phyloP scores from a whole-genome alignment of 768 basidiomycete species.

The Polyporus arcularius region DNA sequence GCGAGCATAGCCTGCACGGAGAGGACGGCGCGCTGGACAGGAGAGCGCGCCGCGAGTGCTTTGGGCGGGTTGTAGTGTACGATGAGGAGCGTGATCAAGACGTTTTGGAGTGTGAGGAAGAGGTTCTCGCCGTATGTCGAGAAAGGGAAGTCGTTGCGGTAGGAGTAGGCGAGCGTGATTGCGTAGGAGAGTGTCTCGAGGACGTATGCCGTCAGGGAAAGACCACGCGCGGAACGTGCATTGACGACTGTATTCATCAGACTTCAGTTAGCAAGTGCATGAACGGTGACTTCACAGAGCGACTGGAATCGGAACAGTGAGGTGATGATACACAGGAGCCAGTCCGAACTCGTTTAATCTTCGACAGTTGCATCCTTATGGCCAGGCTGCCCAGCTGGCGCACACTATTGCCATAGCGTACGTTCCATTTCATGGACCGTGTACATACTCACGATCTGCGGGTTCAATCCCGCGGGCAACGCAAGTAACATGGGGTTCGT shows the following conservation, averaged over 20 bases:
- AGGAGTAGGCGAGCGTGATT: conserved; percentile 87
- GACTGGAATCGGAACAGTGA: background rate
- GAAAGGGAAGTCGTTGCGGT: conserved; percentile 86
- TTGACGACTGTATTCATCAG: conserved; percentile 54
- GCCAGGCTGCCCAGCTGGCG: too few relatives aligned
- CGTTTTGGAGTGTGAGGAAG: conserved; percentile 89
- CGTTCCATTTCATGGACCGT: too few relatives aligned
- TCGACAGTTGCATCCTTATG: too few relatives aligned
- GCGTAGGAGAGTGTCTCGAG: conserved; percentile 92
- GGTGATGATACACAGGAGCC: background rate
- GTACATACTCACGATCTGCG: too few relatives aligned
- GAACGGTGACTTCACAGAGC: too few relatives aligned
- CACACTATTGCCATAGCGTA: too few relatives aligned
- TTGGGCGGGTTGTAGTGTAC: conserved; percentile 57
- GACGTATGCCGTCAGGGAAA: conserved; percentile 83
- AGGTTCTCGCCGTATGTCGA: conserved; percentile 98
- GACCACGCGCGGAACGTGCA: conserved; percentile 78
- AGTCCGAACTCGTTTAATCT: too few relatives aligned
- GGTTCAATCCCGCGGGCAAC: too few relatives aligned
- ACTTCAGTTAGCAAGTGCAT: background rate
- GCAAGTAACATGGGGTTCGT: too few relatives aligned
- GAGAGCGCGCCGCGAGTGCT: conserved; percentile 19
- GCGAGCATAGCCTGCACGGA: conserved; percentile 37
- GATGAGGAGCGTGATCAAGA: conserved; percentile 86
- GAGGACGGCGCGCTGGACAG: conserved; percentile 34